Base-by-base conservation (phyloP, 2,329 filamentous ascomycete genomes). In the Fusarium multiceps region DNA sequence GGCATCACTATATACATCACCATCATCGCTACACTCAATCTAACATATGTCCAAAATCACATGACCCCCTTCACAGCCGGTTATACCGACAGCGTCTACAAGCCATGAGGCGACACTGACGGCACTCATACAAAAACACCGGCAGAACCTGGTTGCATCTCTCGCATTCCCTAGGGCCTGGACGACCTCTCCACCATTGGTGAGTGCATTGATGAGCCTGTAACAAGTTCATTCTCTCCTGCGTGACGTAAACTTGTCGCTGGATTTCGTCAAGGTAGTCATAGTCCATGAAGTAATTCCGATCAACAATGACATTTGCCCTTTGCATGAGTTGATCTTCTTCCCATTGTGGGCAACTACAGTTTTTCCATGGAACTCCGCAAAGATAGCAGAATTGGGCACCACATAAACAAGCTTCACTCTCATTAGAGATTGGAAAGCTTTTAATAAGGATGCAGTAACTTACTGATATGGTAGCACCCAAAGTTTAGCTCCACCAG, bases 381-480 rank as follows among this genome's bases (percentile, higher is more conserved):
- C 85, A 87, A 0, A 72, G 8, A 34, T 87, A 87, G 63, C 84
- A 87, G 63, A 87, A 88, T 18, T 86, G n/a, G 0, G 79, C 76
- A 0, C 78, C 72, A 43, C 85, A 88, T 2, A 54, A 73, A 42
- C 85, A 88, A 2, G 82, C 86, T 80, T 23, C 3, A 5, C 10
- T 16, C 14, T 12, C 5, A 40, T 58, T n/a, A 51, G 21, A 23
- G 13, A 3, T 7, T 11, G 2, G 2, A 20, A 18, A 6, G 28
- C 34, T 11, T n/a, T 37, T n/a, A 37, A 37, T 1, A 37, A 37
- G 5, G 16, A n/a, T 1, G 6, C 6, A 37, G 5, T 37, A 7
- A 37, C 34, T 37, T 66, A 89, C 87, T 86, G 5, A 90, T 89
- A 56, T 89, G 87, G 49, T 86, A 81, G 56, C 88, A 89, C 0